Base-by-base conservation (phyloP, 768 basidiomycete species). In the Dacryopinax primogenitus region DNA sequence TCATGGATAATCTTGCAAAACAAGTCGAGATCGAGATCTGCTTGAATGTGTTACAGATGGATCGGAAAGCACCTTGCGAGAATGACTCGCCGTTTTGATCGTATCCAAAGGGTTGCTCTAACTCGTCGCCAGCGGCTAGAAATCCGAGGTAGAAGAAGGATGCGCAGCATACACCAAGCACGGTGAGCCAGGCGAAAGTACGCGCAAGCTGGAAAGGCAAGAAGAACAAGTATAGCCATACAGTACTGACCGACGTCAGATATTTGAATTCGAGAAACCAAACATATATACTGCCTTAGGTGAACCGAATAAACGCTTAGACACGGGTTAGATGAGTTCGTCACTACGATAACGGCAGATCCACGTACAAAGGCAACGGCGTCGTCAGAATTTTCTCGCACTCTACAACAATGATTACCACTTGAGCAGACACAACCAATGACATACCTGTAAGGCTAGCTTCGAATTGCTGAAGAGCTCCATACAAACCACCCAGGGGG, bases 121-220 rank as follows among this genome's bases (percentile, higher is more conserved):
- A 71, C 66, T 72, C 71, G 33, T 68, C 68, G 3, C 71, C 86
- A 1, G 86, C 84, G 6, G 86, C 85, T 23, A 90, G 71, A 72
- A 88, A 86, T 26, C 86, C 86, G n/a, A 88, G 79, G 73, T 86
- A 88, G 64, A 87, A 86, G 74, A 86, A 86, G 0, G 84, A 76
- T 1, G 86, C 85, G 41, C 87, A 79, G 16, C 78, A 77, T 3
- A 86, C 84, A 37, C 85, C 86, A 0, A 84, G 83, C 44, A 88
- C 83, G 3, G 85, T 81, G 71, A 82, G 81, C 78, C 85, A 88
- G 12, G 75, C 77, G 68, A 88, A 84, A 34, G 80, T 79, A 45
- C 76, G 76, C 62, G 85, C 81, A 6, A 88, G 78, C 73, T 90
- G 87, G 80, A 90, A 87, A 0, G 87, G 88, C 1, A 90, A 77